Evolutionary conservation across 2,329 filamentous ascomycete species (phyloP).

Genomic region (Geosmithia putterillii): DNA sequence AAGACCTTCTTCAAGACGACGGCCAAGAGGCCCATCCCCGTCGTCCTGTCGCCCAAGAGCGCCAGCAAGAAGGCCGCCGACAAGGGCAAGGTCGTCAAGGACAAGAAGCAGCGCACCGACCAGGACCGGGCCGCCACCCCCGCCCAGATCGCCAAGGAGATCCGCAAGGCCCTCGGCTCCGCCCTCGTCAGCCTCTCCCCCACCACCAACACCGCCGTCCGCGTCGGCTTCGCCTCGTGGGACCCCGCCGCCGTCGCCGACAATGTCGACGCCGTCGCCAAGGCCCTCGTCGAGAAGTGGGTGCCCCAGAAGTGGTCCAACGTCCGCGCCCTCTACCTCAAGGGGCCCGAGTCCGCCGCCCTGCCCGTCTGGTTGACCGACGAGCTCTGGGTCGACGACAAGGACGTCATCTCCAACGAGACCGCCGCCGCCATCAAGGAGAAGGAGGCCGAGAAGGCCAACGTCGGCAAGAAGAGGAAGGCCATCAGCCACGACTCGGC

Average conservation of each 20-base stretch:
- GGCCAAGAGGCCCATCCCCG: slow-evolving; percentile 74
- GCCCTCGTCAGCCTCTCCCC: slow-evolving; percentile 72
- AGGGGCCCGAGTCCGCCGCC: slow-evolving; percentile 76
- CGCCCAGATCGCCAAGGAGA: slow-evolving; percentile 62
- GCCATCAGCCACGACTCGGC: slow-evolving; percentile 26
- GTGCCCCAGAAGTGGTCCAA: slow-evolving; percentile 82
- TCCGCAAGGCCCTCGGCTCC: slow-evolving; percentile 63
- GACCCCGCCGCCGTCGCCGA: slow-evolving; percentile 62
- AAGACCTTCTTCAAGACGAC: slow-evolving; percentile 87
- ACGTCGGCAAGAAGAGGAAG: slow-evolving; percentile 55
- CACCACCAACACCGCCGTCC: slow-evolving; percentile 67
- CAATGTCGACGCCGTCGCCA: slow-evolving; percentile 65
- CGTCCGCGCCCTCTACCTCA: slow-evolving; percentile 75
- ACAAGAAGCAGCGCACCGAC: slow-evolving; percentile 19
- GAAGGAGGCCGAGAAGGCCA: slow-evolving; percentile 28
- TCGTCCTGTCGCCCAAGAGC: slow-evolving; percentile 53
- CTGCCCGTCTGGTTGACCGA: slow-evolving; percentile 91
- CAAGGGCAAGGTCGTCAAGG: no score
- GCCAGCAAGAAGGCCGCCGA: slow-evolving; percentile 49
- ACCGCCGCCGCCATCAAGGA: slow-evolving; percentile 29
- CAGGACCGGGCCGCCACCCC: slow-evolving; percentile 33
- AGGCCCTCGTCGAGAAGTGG: slow-evolving; percentile 62
- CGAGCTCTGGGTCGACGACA: slow-evolving; percentile 77
- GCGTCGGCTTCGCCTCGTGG: slow-evolving; percentile 66
- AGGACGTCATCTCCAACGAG: slow-evolving; percentile 56